Percentiles rank a stretch among this genome's conserved stretches.
Conservation (phyloP, 2,329 filamentous ascomycete species). For the Furcasterigmium sp. region DNA sequence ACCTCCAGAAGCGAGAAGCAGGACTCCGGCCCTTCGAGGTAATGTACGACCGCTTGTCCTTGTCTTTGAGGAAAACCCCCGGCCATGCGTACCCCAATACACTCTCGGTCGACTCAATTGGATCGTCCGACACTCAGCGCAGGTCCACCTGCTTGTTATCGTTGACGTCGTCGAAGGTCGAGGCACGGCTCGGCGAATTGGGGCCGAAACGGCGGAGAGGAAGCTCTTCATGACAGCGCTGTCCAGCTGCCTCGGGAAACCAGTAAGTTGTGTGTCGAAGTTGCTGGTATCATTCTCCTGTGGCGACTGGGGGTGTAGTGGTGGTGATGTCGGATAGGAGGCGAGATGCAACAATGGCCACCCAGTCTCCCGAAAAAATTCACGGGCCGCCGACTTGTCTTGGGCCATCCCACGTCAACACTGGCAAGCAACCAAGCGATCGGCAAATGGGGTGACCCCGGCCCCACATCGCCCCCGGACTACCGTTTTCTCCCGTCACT, state of each 20-base stretch:
- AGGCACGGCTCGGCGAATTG: constrained; percentile 26
- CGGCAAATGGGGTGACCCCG: not conserved
- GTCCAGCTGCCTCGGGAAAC: constrained; percentile 9
- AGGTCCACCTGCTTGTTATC: constrained; percentile 30
- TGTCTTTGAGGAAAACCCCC: constrained; percentile 20
- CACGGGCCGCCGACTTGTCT: too few species aligned
- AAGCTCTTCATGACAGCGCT: constrained; percentile 33
- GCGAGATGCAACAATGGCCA: not conserved
- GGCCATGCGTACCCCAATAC: constrained; percentile 13
- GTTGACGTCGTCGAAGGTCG: constrained; percentile 9
- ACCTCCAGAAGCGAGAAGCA: constrained; percentile 46
- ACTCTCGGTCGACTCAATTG: constrained; percentile 28
- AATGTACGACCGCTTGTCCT: not conserved
- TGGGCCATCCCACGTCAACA: too few species aligned
- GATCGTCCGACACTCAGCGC: constrained; percentile 35
- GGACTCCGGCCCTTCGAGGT: constrained; percentile 13
- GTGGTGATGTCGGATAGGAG: not conserved
- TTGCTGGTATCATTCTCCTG: not conserved
- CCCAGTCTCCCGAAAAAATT: too few species aligned
- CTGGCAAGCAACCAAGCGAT: too few species aligned
- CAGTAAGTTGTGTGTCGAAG: not conserved
- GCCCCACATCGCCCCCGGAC: not conserved
- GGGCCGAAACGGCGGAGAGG: constrained; percentile 27
- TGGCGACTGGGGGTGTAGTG: not conserved
- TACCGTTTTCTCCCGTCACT: not conserved